A percentile compares a stretch with the other conserved stretches of the same genome.
Conservation (phyloP, 192 early-diverging fungal genomes). For the Thamnidium elegans region DNA sequence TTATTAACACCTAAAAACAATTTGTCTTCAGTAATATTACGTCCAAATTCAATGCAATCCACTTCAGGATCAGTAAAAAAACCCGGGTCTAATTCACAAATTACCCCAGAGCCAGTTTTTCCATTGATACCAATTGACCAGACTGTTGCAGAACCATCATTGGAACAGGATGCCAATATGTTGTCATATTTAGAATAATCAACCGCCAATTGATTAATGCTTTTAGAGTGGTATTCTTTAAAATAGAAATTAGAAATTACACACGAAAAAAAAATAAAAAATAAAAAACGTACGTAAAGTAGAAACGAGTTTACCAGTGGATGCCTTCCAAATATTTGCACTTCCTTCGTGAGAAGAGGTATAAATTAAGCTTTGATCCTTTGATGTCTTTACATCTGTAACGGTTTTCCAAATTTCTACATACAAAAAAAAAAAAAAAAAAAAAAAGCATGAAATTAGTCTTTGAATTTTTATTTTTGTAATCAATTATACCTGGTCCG, state of each 20-base stretch:
- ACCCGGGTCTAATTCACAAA: neutral
- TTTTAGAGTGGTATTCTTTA: conserved; percentile 10
- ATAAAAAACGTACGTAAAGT: conserved; percentile 2
- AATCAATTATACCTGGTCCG: neutral
- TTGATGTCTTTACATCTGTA: conserved; percentile 20
- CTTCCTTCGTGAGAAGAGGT: conserved; percentile 15
- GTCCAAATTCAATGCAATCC: conserved; percentile 29
- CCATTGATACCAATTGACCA: conserved; percentile 20
- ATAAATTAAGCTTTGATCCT: neutral
- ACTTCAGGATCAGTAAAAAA: neutral
- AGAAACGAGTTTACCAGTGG: neutral
- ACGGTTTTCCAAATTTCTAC: conserved; percentile 22
- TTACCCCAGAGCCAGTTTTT: conserved; percentile 2
- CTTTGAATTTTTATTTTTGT: neutral
- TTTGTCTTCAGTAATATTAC: neutral
- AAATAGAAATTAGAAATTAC: no score
- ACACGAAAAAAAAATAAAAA: neutral
- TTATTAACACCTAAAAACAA: conserved; percentile 16
- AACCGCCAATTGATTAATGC: conserved; percentile 16
- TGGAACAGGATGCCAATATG: conserved; percentile 10
- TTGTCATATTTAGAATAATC: neutral
- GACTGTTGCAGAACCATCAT: conserved; percentile 15
- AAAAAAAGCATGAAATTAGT: neutral
- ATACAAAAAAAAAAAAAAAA: neutral
- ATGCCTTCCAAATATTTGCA: conserved; percentile 14